Base-by-base conservation (phyloP, 768 basidiomycete genomes). In the Boletus barrowsii region DNA sequence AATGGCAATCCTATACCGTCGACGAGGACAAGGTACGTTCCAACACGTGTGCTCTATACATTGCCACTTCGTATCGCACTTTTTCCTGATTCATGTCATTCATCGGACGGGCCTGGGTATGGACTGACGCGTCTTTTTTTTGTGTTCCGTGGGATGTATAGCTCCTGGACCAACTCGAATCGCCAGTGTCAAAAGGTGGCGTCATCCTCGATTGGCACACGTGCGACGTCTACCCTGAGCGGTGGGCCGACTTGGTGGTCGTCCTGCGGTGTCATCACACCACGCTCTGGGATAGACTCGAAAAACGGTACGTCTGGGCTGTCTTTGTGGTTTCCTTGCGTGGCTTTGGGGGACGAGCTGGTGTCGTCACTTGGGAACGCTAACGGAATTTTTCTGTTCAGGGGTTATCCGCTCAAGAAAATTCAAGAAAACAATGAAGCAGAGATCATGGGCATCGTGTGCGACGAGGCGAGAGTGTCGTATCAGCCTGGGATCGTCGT, bases 361-460 rank as follows among this genome's bases (percentile, higher is more conserved):
- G 26, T 26, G 26, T 26, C 37, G 13, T n/a, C n/a, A 3, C 7
- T 39, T 8, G 6, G 39, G n/a, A 10, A 17, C n/a, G 15, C 43
- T 44, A 10, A 44, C 26, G 26, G 30, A 15, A 14, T 39, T n/a
- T 39, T 39, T 10, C n/a, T 39, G 41, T 53, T 3, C 69, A 98
- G 95, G 56, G 81, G 82, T 10, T 98, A 98, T 67, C 75, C 89
- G 1, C 70, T 94, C 46, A 91, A 91, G 69, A 99, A 99, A 73
- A 92, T 99, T 5, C 90, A 95, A 68, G 97, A 99, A 73, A 99
- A 99, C 71, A 95, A 98, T 70, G 89, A 95, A 65, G 94, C 95
- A 13, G 97, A 99, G 75, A 98, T 99, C 66, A 97, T 98, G 94
- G 79, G 90, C 65, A 84, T 94, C 47, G 86, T 97, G 36, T 74